A percentile compares a stretch with the other conserved stretches of the same genome.
These are phyloP conservation scores for Adansonia digitata DNA, from an alignment of 345 rosid genomes.

Conservation along the genomic window DNA sequence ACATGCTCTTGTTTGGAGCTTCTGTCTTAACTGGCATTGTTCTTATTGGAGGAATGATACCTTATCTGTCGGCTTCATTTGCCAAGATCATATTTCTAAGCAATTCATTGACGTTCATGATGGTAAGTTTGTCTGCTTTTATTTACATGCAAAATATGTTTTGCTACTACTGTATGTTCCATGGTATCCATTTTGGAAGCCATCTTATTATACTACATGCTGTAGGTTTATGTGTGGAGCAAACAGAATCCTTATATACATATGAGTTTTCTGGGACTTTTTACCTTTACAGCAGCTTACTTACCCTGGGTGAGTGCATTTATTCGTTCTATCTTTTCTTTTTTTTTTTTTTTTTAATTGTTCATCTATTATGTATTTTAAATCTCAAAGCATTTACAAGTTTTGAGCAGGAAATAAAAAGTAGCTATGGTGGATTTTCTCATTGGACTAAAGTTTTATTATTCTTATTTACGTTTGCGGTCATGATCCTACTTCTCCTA, in stretches of 20 bases:
- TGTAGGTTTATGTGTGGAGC: conserved; percentile 97
- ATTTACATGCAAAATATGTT: conserved; percentile 2
- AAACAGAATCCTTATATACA: conserved; percentile 96
- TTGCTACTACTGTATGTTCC: background rate
- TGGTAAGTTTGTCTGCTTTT: conserved; percentile 47
- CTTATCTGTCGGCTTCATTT: conserved; percentile 81
- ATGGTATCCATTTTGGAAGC: background rate
- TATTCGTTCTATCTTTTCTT: background rate
- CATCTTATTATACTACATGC: background rate
- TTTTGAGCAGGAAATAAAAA: background rate
- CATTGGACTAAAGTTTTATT: background rate
- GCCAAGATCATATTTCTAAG: conserved; percentile 93
- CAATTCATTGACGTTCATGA: conserved; percentile 98
- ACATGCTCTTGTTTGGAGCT: conserved; percentile 97
- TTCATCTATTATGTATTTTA: background rate
- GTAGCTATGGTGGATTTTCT: background rate
- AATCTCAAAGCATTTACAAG: background rate
- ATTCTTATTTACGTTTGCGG: background rate
- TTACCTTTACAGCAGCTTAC: conserved; percentile 93
- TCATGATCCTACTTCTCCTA: background rate
- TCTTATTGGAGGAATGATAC: conserved; percentile 90
- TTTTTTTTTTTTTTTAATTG: background rate
- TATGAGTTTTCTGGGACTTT: conserved; percentile 95
- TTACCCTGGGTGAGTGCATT: conserved; percentile 82
- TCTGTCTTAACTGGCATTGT: conserved; percentile 78